Conservation (phyloP, 2,329 filamentous ascomycete genomes). For the Trichoderma afroharzianum region DNA sequence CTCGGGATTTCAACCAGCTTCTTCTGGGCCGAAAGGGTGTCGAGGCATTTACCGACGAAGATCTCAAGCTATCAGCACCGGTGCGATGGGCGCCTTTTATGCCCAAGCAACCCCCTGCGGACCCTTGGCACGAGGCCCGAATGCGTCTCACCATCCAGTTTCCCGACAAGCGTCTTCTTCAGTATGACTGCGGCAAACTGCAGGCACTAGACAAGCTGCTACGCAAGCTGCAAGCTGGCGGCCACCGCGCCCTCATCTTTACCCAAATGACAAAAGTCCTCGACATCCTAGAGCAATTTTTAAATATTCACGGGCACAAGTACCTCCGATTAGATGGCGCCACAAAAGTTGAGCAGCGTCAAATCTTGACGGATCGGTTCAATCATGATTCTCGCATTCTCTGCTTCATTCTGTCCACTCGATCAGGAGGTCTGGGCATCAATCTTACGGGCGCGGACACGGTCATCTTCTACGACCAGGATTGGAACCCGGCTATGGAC, state of each 20-base stretch:
- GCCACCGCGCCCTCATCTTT: conserved; percentile 94
- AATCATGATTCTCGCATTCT: conserved; percentile 91
- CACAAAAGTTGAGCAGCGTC: conserved; percentile 91
- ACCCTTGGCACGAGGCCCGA: conserved; percentile 90
- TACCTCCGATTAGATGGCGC: conserved; percentile 96
- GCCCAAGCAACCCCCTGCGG: conserved; percentile 55
- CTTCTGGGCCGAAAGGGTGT: conserved; percentile 60
- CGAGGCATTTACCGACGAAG: conserved; percentile 53
- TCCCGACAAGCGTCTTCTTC: conserved; percentile 89
- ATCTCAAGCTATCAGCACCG: conserved; percentile 55
- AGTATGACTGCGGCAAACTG: conserved; percentile 96
- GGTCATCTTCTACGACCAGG: conserved; percentile 97
- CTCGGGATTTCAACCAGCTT: conserved; percentile 68
- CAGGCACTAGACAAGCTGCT: conserved; percentile 84
- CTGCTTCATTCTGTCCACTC: conserved; percentile 91
- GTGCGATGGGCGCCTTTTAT: conserved; percentile 54
- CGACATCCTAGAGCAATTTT: conserved; percentile 93
- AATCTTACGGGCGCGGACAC: conserved; percentile 96
- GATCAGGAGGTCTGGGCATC: conserved; percentile 91
- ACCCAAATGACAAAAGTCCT: conserved; percentile 99
- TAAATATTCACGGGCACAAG: conserved; percentile 96
- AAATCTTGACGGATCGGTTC: conserved; percentile 93
- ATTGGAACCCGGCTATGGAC: conserved; percentile 99
- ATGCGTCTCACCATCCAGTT: conserved; percentile 95
- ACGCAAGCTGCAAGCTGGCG: conserved; percentile 80